Percentiles rank a stretch among this genome's conserved stretches.
Conservation (phyloP, 2,329 filamentous ascomycete species). For the Eurotiales sp. region DNA sequence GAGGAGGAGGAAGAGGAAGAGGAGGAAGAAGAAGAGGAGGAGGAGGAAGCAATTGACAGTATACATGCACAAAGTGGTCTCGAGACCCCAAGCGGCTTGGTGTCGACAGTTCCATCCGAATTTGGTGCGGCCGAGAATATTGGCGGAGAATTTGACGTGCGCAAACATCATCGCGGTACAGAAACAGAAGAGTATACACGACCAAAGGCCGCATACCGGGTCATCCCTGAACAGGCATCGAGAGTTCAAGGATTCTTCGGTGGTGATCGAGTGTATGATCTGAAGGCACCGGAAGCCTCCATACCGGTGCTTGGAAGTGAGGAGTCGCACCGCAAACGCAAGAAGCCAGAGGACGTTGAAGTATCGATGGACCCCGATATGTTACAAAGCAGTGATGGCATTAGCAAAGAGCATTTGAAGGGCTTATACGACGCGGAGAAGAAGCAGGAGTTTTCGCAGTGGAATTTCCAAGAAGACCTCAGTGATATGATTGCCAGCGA, state of each 20-base stretch:
- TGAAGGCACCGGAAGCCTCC: constrained; percentile 58
- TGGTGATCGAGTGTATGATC: constrained; percentile 87
- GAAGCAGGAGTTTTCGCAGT: constrained; percentile 64
- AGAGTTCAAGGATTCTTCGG: constrained; percentile 92
- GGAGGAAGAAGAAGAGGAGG: constrained; percentile 64
- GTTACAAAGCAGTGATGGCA: constrained; percentile 67
- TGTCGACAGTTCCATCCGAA: constrained; percentile 77
- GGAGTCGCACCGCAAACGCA: constrained; percentile 74
- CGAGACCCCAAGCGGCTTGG: constrained; percentile 76
- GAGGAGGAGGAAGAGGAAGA: constrained; percentile 63
- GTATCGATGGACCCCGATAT: constrained; percentile 85
- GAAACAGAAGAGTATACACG: constrained; percentile 78
- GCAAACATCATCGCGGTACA: constrained; percentile 78
- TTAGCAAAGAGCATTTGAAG: constrained; percentile 80
- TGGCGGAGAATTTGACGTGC: constrained; percentile 82
- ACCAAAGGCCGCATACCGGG: constrained; percentile 78
- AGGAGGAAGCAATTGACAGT: constrained; percentile 60
- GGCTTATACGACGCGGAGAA: constrained; percentile 72
- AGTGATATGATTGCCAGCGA: constrained; percentile 96
- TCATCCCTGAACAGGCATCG: constrained; percentile 84
- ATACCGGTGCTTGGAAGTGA: constrained; percentile 76
- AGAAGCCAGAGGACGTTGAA: constrained; percentile 95
- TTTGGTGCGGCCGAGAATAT: constrained; percentile 71
- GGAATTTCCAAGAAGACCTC: constrained; percentile 82
- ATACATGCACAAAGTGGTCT: constrained; percentile 71